Conservation (phyloP, 129 eudicot genomes). For the Erigeron canadensis region DNA sequence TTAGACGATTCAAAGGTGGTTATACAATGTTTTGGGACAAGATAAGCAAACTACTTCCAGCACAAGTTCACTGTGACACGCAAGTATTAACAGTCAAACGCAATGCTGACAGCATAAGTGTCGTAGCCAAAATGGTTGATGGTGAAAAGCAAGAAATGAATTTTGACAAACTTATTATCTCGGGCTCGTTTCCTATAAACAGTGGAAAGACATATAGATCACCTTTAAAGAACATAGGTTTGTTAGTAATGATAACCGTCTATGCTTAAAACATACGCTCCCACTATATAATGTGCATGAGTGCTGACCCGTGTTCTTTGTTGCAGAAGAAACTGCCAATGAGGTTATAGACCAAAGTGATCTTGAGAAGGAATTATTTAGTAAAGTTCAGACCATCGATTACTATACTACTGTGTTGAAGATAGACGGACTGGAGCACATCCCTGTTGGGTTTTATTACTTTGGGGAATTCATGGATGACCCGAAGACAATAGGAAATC, state of each 20-base stretch:
- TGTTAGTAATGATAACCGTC: not conserved
- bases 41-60: slow-evolving; percentile 33
- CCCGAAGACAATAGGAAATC: slow-evolving; percentile 43
- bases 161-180: slow-evolving; percentile 44
- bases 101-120: not conserved
- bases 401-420: slow-evolving; percentile 47
- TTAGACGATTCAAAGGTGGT: slow-evolving; percentile 43
- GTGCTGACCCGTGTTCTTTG: not conserved
- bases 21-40: slow-evolving; percentile 43
- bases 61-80: slow-evolving; percentile 28
- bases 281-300: not conserved
- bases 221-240: slow-evolving; percentile 29
- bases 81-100: slow-evolving; percentile 37
- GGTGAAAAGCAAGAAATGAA: slow-evolving; percentile 25
- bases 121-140: slow-evolving; percentile 10
- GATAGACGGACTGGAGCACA: slow-evolving; percentile 46
- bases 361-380: slow-evolving; percentile 44
- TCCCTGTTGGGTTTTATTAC: slow-evolving; percentile 51
- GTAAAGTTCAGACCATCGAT: slow-evolving; percentile 49
- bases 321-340: slow-evolving; percentile 22
- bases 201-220: slow-evolving; percentile 38
- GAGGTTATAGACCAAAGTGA: slow-evolving; percentile 40
- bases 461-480: slow-evolving; percentile 44
- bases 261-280: not conserved
- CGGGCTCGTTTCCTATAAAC: slow-evolving; percentile 36